A percentile compares a stretch with the other conserved stretches of the same genome.
Evolutionary conservation across 148 eudicot species (phyloP).

Genomic region (Camellia granthamiana): DNA sequence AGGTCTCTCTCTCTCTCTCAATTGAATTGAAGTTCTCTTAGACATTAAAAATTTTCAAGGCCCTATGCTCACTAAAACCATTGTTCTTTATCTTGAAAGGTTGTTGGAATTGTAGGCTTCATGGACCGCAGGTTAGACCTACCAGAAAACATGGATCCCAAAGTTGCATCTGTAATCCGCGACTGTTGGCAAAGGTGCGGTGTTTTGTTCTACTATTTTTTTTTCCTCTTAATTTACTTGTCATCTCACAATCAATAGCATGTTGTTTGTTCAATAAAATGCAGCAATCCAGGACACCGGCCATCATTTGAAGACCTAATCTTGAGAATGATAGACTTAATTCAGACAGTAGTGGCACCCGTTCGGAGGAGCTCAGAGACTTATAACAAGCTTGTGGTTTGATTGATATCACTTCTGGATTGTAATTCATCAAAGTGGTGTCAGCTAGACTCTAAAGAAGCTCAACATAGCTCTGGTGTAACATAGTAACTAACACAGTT

Average conservation of each 20-base stretch:
- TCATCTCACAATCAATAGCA: too few species aligned
- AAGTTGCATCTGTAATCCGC: conserved; percentile 47
- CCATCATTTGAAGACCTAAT: conserved; percentile 72
- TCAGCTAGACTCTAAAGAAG: neutral
- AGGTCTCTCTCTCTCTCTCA: conserved; percentile 35
- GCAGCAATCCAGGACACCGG: conserved; percentile 62
- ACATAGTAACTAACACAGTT: neutral
- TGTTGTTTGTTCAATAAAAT: conserved; percentile 6
- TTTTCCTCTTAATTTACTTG: neutral
- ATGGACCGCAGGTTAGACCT: conserved; percentile 73
- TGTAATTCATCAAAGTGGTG: neutral
- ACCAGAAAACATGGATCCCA: conserved; percentile 62
- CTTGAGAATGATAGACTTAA: conserved; percentile 44
- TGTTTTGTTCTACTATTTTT: neutral
- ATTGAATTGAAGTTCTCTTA: too few species aligned
- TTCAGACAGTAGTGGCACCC: conserved; percentile 31
- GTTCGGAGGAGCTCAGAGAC: conserved; percentile 19
- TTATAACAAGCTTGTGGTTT: neutral
- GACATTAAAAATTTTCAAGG: too few species aligned
- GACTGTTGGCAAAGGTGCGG: conserved; percentile 80
- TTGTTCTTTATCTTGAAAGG: conserved; percentile 31
- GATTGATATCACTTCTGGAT: neutral
- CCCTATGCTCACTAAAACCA: neutral
- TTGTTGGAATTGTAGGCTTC: conserved; percentile 86
- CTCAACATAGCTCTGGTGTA: neutral